phyloP scores from a whole-genome alignment of 192 early-diverging fungal species.

The Linderina pennispora region DNA sequence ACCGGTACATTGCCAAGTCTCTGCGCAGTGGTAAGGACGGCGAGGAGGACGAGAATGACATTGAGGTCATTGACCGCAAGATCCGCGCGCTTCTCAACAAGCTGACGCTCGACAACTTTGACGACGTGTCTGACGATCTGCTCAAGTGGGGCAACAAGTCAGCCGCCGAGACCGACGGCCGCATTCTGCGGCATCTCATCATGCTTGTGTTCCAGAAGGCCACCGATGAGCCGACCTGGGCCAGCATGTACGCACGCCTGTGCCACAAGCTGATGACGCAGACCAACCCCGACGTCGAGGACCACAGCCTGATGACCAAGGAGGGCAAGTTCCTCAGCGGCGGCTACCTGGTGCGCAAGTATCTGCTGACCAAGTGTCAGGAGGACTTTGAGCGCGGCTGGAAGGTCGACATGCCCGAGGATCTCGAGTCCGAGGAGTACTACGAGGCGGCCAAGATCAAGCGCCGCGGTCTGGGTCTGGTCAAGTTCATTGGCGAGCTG shows the following conservation, averaged over 20 bases:
- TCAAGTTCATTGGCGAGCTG: conserved; percentile 92
- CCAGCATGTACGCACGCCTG: conserved; percentile 81
- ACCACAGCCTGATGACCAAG: conserved; percentile 53
- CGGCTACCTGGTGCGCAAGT: conserved; percentile 78
- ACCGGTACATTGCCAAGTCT: conserved; percentile 64
- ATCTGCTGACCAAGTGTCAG: conserved; percentile 91
- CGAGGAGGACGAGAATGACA: conserved; percentile 44
- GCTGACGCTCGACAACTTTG: conserved; percentile 94
- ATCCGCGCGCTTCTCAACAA: conserved; percentile 93
- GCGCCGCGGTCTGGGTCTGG: conserved; percentile 89
- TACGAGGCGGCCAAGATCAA: conserved; percentile 87
- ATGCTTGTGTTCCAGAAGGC: conserved; percentile 92
- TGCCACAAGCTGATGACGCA: conserved; percentile 74
- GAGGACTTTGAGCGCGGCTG: conserved; percentile 88
- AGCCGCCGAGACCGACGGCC: conserved; percentile 58
- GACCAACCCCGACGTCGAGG: conserved; percentile 52
- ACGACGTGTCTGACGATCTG: conserved; percentile 77
- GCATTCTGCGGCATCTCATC: conserved; percentile 76
- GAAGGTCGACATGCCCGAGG: conserved; percentile 74
- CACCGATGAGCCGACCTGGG: conserved; percentile 86
- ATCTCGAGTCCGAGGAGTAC: conserved; percentile 73
- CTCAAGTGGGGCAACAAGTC: conserved; percentile 68
- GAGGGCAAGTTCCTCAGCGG: conserved; percentile 52
- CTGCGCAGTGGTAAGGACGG: conserved; percentile 33
- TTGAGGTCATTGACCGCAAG: conserved; percentile 68